These are phyloP conservation scores for Phytophthora sp. DNA, from an alignment of 352 stramenopile genomes.

Conservation along the genomic window DNA sequence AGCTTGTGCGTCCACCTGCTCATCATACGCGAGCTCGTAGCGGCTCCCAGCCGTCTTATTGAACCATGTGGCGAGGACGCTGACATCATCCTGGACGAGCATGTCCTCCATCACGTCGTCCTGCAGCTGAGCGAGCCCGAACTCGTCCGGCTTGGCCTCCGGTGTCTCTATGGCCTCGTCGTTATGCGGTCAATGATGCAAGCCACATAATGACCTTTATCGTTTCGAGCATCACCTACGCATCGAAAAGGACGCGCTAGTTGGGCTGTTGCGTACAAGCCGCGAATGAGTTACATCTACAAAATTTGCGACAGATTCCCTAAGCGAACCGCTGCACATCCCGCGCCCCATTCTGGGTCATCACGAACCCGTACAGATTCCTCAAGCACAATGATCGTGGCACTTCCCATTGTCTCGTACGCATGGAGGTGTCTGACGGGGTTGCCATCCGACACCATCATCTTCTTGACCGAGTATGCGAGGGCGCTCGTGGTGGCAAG, in stretches of 20 bases:
- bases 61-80: conserved; percentile 70
- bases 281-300: no score
- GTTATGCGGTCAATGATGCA: no score
- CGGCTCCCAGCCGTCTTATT: conserved; percentile 39
- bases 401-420: conserved; percentile 91
- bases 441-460: conserved; percentile 85
- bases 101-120: conserved; percentile 84
- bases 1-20: conserved; percentile 63
- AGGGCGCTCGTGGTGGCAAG: conserved; percentile 96
- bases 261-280: no score
- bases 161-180: conserved; percentile 23
- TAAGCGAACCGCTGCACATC: no score
- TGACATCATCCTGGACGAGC: conserved; percentile 49
- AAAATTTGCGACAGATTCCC: no score
- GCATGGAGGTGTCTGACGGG: conserved; percentile 78
- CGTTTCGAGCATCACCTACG: no score
- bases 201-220: no score
- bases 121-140: conserved; percentile 74
- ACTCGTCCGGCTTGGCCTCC: conserved; percentile 38
- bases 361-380: no score
- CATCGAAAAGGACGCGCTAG: no score
- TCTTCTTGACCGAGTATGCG: conserved; percentile 91
- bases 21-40: conserved; percentile 68
- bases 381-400: conserved; percentile 94
- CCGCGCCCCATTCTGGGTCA: no score